Conservation (phyloP, 208 protist genomes). For the Crithidia acanthocephali region DNA sequence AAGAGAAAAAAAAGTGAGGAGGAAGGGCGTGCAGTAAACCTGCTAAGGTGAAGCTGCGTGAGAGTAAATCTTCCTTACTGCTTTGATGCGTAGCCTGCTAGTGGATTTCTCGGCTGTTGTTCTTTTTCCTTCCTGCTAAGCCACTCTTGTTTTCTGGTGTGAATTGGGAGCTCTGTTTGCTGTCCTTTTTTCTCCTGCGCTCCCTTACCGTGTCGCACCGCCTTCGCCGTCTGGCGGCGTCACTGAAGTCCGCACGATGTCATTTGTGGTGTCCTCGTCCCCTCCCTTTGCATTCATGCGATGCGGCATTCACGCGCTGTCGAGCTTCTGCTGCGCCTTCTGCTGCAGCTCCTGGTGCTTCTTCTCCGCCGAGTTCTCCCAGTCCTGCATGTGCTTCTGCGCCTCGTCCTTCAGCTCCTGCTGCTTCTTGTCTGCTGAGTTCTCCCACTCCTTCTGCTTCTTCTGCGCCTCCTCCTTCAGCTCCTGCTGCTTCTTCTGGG, state of each 20-base stretch:
- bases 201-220: background rate
- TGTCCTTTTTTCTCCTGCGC: background rate
- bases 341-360: conserved; percentile 2
- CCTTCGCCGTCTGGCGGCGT: background rate
- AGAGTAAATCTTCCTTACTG: background rate
- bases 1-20: too few relatives aligned
- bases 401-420: conserved; percentile 1
- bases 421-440: background rate
- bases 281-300: background rate
- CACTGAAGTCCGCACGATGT: background rate
- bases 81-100: too few relatives aligned
- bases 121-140: too few relatives aligned
- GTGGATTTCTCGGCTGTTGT: too few relatives aligned
- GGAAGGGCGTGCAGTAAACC: too few relatives aligned
- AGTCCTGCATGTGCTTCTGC: background rate
- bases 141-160: background rate
- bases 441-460: conserved; percentile 7
- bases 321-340: background rate
- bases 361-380: background rate
- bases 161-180: background rate
- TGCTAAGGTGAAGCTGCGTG: background rate
- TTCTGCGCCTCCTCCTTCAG: conserved; percentile 7
- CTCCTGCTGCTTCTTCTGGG: conserved; percentile 11
- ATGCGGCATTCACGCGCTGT: conserved; percentile 1
- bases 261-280: background rate